Percentiles rank a stretch among this genome's conserved stretches.
Conservation (phyloP, 345 rosid genomes). For the Passiflora organensis region DNA sequence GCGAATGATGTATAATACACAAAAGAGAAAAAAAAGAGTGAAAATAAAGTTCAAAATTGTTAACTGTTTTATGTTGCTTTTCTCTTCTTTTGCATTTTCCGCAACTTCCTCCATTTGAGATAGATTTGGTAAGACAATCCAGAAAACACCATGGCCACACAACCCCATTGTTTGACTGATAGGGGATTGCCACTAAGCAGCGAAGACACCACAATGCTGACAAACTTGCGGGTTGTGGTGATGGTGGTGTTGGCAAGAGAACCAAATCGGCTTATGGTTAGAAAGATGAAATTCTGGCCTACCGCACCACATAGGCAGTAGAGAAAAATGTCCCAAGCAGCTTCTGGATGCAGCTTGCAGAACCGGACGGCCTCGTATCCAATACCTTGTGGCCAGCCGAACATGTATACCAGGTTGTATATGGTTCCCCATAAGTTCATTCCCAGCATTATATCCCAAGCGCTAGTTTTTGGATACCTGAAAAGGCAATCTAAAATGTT, state of each 20-base stretch:
- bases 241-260: conserved; percentile 92
- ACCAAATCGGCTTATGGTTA: conserved; percentile 89
- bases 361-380: conserved; percentile 71
- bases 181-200: conserved; percentile 84
- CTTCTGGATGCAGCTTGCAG: conserved; percentile 87
- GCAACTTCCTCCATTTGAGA: conserved; percentile 80
- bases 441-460: conserved; percentile 96
- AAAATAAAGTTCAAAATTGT: conserved; percentile 6
- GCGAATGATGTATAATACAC: background rate
- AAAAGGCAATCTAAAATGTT: background rate
- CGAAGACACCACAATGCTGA: conserved; percentile 85
- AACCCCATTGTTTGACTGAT: conserved; percentile 84
- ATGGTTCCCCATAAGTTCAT: conserved; percentile 96
- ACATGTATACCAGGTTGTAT: conserved; percentile 88
- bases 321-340: conserved; percentile 75
- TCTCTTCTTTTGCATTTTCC: conserved; percentile 71
- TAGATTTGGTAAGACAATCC: conserved; percentile 92
- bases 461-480: conserved; percentile 82
- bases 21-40: background rate
- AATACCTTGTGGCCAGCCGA: conserved; percentile 64
- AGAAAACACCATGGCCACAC: conserved; percentile 85
- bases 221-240: conserved; percentile 89
- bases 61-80: conserved; percentile 34
- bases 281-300: conserved; percentile 92
- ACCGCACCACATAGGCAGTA: conserved; percentile 93